A percentile compares a stretch with the other conserved stretches of the same genome.
Evolutionary conservation across 2,329 filamentous ascomycete species (phyloP).

Genomic region (Alternaria gaisen): DNA sequence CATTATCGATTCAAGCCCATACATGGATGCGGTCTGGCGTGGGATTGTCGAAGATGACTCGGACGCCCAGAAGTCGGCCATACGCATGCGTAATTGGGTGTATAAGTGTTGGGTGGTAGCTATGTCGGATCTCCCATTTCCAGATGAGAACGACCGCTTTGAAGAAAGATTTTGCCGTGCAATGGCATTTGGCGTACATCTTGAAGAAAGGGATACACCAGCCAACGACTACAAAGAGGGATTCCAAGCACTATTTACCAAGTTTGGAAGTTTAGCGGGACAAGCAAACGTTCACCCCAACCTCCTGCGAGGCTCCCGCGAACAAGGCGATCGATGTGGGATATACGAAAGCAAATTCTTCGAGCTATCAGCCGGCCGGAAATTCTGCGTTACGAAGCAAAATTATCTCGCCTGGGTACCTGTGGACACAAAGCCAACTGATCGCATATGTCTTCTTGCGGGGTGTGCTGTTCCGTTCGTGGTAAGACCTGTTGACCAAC

Average conservation of each 20-base stretch:
- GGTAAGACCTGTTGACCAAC: constrained; percentile 8
- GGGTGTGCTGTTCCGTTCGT: constrained; percentile 21
- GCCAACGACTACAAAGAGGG: background rate
- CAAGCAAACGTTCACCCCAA: background rate
- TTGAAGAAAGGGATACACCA: background rate
- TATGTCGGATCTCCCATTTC: background rate
- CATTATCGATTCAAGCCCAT: background rate
- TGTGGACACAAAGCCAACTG: constrained; percentile 6
- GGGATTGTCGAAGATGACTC: no score
- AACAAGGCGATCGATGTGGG: background rate
- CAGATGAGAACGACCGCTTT: background rate
- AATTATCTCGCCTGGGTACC: constrained; percentile 17
- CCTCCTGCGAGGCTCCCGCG: background rate
- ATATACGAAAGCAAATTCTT: background rate
- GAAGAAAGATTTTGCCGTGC: background rate
- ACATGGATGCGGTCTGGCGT: background rate
- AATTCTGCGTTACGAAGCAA: constrained; percentile 9
- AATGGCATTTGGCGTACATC: background rate
- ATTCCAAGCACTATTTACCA: background rate
- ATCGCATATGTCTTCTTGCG: constrained; percentile 20
- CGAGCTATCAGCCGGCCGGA: background rate
- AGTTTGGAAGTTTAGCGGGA: background rate
- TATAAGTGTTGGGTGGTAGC: background rate
- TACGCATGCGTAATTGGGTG: background rate
- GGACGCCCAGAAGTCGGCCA: no score